Conservation (phyloP, 345 rosid species). For the Populus pruinosa region DNA sequence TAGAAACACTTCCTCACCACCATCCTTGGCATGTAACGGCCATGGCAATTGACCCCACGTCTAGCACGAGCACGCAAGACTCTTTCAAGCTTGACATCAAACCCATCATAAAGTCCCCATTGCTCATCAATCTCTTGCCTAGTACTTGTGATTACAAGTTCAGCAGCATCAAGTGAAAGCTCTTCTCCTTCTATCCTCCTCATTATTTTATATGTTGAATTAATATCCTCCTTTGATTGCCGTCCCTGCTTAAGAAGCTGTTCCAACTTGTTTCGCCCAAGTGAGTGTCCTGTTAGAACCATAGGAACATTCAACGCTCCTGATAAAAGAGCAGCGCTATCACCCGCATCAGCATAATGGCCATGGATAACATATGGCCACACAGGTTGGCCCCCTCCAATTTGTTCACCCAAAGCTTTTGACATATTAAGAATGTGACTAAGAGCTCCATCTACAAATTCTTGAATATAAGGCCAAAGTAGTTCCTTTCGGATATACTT, state of each 20-base stretch:
- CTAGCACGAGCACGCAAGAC: slow-evolving; percentile 89
- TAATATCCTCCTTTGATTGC: slow-evolving; percentile 84
- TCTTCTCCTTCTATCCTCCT: slow-evolving; percentile 95
- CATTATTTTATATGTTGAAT: slow-evolving; percentile 85
- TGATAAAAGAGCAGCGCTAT: slow-evolving; percentile 81
- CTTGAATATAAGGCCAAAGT: slow-evolving; percentile 88
- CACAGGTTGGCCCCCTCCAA: slow-evolving; percentile 73
- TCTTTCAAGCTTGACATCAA: slow-evolving; percentile 94
- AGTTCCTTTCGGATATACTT: slow-evolving; percentile 75
- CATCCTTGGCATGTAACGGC: slow-evolving; percentile 97
- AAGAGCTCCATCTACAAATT: slow-evolving; percentile 94
- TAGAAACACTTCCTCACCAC: slow-evolving; percentile 46
- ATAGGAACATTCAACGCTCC: slow-evolving; percentile 97
- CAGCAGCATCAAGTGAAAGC: slow-evolving; percentile 92
- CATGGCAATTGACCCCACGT: slow-evolving; percentile 90
- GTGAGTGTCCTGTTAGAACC: slow-evolving; percentile 97
- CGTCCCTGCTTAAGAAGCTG: slow-evolving; percentile 94
- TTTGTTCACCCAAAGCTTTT: slow-evolving; percentile 80
- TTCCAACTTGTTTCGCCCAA: slow-evolving; percentile 95
- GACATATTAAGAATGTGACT: slow-evolving; percentile 91
- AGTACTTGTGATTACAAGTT: slow-evolving; percentile 94
- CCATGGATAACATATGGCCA: slow-evolving; percentile 98
- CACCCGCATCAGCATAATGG: slow-evolving; percentile 97
- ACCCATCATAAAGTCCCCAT: slow-evolving; percentile 98
- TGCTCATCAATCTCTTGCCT: slow-evolving; percentile 95